Conservation (phyloP, 2,329 filamentous ascomycete species). For the Bipolaris zeicola region DNA sequence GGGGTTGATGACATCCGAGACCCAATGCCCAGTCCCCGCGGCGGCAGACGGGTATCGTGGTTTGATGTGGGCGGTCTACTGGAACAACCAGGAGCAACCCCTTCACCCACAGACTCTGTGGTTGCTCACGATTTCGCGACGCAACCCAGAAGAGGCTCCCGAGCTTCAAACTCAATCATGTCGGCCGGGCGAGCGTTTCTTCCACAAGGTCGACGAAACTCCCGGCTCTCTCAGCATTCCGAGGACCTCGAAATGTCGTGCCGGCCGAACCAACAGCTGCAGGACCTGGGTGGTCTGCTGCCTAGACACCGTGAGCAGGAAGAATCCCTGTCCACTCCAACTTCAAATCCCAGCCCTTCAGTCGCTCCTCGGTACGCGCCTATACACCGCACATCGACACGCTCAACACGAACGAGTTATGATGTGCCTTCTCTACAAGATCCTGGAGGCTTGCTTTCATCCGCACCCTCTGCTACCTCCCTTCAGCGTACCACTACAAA, state of each 20-base stretch:
- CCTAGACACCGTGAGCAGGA: constrained; percentile 33
- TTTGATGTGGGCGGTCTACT: constrained; percentile 84
- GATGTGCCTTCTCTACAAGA: constrained; percentile 39
- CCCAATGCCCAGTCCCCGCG: constrained; percentile 46
- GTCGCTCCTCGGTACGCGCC: constrained; percentile 14
- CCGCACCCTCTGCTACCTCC: constrained; percentile 13
- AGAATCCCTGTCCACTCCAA: constrained; percentile 15
- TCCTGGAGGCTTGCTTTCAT: constrained; percentile 35
- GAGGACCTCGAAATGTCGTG: constrained; percentile 40
- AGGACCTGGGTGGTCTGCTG: constrained; percentile 34
- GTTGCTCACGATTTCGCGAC: constrained; percentile 52
- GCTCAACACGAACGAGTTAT: constrained; percentile 30
- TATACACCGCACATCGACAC: constrained; percentile 29
- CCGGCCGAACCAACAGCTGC: constrained; percentile 30
- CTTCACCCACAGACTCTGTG: constrained; percentile 45
- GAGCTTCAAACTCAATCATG: constrained; percentile 35
- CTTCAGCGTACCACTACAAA: constrained; percentile 30
- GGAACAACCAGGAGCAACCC: constrained; percentile 51
- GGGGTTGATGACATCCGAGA: constrained; percentile 37
- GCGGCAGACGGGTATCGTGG: constrained; percentile 69
- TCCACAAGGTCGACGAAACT: constrained; percentile 36
- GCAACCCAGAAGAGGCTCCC: constrained; percentile 38
- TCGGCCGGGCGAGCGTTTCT: constrained; percentile 33
- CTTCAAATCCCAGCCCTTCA: constrained; percentile 24
- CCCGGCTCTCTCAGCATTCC: constrained; percentile 43